These are phyloP conservation scores for Tetrahymena borealis DNA, from an alignment of 73 alveolate species.

Conservation along the genomic window DNA sequence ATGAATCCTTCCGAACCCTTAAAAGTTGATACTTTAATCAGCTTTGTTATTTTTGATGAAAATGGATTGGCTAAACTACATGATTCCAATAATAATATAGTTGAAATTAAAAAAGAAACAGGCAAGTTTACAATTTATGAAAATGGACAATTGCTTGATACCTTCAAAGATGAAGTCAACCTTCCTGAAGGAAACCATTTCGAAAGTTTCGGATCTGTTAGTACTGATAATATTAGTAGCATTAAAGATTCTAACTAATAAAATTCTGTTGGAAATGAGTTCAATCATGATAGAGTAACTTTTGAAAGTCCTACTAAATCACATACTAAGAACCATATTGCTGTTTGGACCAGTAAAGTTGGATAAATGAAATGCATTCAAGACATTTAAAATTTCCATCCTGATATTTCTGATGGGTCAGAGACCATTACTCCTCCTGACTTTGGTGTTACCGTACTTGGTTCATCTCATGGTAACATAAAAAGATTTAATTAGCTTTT, in stretches of 20 bases:
- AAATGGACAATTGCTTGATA: constrained; percentile 1
- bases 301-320: constrained; percentile 15
- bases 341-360: neutral
- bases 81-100: neutral
- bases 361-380: constrained; percentile 10
- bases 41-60: constrained; percentile 23
- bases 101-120: neutral
- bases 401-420: neutral
- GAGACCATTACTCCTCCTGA: constrained; percentile 27
- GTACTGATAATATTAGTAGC: neutral
- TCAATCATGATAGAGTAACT: constrained; percentile 17
- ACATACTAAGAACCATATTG: neutral
- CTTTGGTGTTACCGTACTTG: constrained; percentile 39
- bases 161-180: constrained; percentile 13
- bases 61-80: neutral
- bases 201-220: constrained; percentile 3
- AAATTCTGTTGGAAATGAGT: neutral
- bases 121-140: constrained; percentile 13
- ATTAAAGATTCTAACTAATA: constrained; percentile 9
- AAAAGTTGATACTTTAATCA: constrained; percentile 28
- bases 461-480: constrained; percentile 2
- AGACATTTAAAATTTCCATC: constrained; percentile 8
- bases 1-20: constrained; percentile 25
- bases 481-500: neutral
- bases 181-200: constrained; percentile 16